phyloP scores from a whole-genome alignment of 768 basidiomycete genomes.

The Tricholoma saponaceum region DNA sequence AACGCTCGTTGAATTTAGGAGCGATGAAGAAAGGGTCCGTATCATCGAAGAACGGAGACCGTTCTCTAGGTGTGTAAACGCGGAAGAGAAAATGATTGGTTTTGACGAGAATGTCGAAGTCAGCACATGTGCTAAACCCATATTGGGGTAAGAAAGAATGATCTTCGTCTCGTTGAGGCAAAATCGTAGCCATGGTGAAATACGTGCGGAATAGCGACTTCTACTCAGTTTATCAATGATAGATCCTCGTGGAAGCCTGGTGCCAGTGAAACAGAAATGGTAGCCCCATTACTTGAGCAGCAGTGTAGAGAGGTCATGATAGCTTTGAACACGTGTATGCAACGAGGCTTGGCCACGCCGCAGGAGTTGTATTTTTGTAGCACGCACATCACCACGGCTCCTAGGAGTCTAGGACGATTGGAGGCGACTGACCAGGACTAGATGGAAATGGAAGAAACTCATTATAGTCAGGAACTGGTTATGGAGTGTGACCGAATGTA shows the following conservation, averaged over 20 bases:
- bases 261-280: slow-evolving; percentile 25
- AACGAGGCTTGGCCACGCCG: slow-evolving; percentile 11
- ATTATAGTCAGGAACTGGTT: too few relatives aligned
- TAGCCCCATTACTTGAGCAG: not conserved
- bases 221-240: slow-evolving; percentile 14
- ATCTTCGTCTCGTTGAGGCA: slow-evolving; percentile 19
- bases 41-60: slow-evolving; percentile 47
- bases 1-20: slow-evolving; percentile 55
- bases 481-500: too few relatives aligned
- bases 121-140: slow-evolving; percentile 61
- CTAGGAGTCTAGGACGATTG: too few relatives aligned
- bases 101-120: slow-evolving; percentile 57
- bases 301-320: not conserved
- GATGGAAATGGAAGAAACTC: too few relatives aligned
- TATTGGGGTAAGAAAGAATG: slow-evolving; percentile 56
- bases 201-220: slow-evolving; percentile 2
- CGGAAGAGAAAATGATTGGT: slow-evolving; percentile 77
- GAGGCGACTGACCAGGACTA: too few relatives aligned
- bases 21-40: slow-evolving; percentile 67
- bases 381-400: too few relatives aligned
- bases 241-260: slow-evolving; percentile 28
- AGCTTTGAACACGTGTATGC: slow-evolving; percentile 30
- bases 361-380: not conserved
- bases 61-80: slow-evolving; percentile 70
- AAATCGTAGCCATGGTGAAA: slow-evolving; percentile 21